Evolutionary conservation across 2,329 filamentous ascomycete species (phyloP).

Genomic region (Diaporthe velutina): DNA sequence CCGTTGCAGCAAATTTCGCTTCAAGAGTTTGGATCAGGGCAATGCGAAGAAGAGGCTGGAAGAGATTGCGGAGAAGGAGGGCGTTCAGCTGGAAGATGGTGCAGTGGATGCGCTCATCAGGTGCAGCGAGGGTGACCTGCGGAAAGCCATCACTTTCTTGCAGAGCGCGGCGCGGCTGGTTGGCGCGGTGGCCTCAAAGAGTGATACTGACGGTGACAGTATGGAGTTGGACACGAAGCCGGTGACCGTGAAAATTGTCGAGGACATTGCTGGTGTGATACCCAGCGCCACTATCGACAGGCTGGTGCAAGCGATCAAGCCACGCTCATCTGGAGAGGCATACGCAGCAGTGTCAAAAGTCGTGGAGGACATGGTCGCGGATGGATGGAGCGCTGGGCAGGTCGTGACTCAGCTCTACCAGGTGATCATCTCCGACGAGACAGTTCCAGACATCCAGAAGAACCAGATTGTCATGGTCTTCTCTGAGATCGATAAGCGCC

Average conservation of each 20-base stretch:
- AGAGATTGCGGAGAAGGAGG: slow-evolving; percentile 85
- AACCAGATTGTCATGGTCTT: slow-evolving; percentile 91
- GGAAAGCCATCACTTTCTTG: slow-evolving; percentile 95
- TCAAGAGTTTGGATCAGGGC: slow-evolving; percentile 92
- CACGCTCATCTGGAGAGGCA: slow-evolving; percentile 70
- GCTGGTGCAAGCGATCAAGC: slow-evolving; percentile 82
- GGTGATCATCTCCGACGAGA: slow-evolving; percentile 84
- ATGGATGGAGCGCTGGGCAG: slow-evolving; percentile 96
- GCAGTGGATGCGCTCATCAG: slow-evolving; percentile 86
- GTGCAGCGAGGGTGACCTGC: slow-evolving; percentile 92
- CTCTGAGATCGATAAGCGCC: slow-evolving; percentile 92
- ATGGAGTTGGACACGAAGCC: slow-evolving; percentile 71
- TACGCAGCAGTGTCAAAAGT: slow-evolving; percentile 83
- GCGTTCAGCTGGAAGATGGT: slow-evolving; percentile 80
- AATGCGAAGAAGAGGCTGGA: slow-evolving; percentile 85
- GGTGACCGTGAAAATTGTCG: slow-evolving; percentile 83
- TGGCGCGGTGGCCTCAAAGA: slow-evolving; percentile 69
- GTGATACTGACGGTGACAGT: slow-evolving; percentile 59
- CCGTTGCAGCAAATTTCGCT: slow-evolving; percentile 96
- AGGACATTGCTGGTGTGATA: slow-evolving; percentile 97
- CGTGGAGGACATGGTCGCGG: slow-evolving; percentile 91
- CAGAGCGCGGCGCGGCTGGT: slow-evolving; percentile 94
- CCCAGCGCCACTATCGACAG: slow-evolving; percentile 79
- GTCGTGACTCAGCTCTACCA: slow-evolving; percentile 86
- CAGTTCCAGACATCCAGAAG: slow-evolving; percentile 86